Evolutionary conservation across 306 rosid genomes (phyloP), one percentile per base, ranked within the genome.

Genomic region (Benincasa hispida): DNA sequence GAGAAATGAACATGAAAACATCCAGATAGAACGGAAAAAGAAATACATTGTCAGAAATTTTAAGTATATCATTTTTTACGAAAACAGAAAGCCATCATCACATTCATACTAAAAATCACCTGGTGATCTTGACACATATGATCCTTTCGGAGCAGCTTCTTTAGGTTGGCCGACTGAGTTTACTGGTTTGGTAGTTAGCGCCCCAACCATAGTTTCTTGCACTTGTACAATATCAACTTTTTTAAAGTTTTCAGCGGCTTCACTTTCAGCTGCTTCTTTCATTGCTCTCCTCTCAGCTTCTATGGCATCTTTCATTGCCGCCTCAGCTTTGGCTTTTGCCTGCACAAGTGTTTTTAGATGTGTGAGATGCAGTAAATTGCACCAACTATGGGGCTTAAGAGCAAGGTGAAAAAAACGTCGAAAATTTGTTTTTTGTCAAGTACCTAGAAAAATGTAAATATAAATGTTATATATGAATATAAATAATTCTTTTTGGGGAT

Each of bases 311-410:
- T 76, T 89, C 80, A 88, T 86, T 76, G 89, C 88, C 81, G 88
- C 92, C 81, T 89, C 93, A 5, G 92, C 98, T 87, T 80, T 91
- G 58, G 75, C 77, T 84, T 88, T 90, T 56, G 86, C 92, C 98
- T 93, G 84, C 80, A 83, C 72, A 11, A 57, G 62, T 57, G 62
- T 57, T 57, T 57, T 57, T 57, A 22, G 32, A 10, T 57, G 62
- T 57, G 17, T 54, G 58, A 54, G 27, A 54, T 54, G 25, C 32
- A 22, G 28, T 56, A 21, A 56, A 56, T 28, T 25, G 14, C 62
- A 57, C 22, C 27, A 24, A 13, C 32, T 57, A 22, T 5, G 32
- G 5, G 30, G 17, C 62, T 10, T 22, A 22, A 57, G 62, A 22
- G 62, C 62, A 11, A 57, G 2, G 62, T 57, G 62, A 11, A 24